Evolutionary conservation across 371 early-diverging fungal genomes (phyloP).

Genomic region (Nematocida ironsii): DNA sequence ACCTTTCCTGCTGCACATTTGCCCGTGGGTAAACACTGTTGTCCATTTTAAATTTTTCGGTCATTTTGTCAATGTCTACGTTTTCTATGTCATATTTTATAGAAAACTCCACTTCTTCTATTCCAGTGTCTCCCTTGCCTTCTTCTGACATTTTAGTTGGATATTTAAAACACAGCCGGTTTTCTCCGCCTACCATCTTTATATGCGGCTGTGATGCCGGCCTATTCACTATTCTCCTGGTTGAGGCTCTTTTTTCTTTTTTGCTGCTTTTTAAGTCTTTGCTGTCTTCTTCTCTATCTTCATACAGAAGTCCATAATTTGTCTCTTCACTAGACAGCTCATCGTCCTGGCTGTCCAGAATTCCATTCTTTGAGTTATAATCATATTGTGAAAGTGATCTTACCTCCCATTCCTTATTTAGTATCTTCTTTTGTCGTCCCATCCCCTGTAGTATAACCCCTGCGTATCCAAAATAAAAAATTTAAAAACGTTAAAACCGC

Average conservation of each 20-base stretch:
- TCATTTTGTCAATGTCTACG: constrained; percentile 72
- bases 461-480: constrained; percentile 57
- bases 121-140: constrained; percentile 65
- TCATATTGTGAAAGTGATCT: constrained; percentile 50
- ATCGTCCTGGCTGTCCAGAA: constrained; percentile 36
- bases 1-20: constrained; percentile 73
- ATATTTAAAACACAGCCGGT: constrained; percentile 71
- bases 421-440: constrained; percentile 59
- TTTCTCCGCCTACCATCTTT: constrained; percentile 69
- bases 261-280: constrained; percentile 42
- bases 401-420: constrained; percentile 56
- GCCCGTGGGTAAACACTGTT: constrained; percentile 84
- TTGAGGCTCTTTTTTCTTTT: constrained; percentile 58
- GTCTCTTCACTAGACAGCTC: constrained; percentile 3
- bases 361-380: constrained; percentile 39
- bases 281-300: constrained; percentile 62
- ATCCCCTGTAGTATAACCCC: constrained; percentile 60
- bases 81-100: constrained; percentile 77
- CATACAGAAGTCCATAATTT: constrained; percentile 23
- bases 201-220: constrained; percentile 71
- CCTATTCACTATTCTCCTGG: constrained; percentile 69
- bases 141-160: constrained; percentile 70
- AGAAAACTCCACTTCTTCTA: constrained; percentile 73
- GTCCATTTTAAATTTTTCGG: constrained; percentile 75
- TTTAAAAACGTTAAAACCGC: constrained; percentile 53